Evolutionary conservation across 106 monocot species (phyloP).

Genomic region (Acorus calamus): DNA sequence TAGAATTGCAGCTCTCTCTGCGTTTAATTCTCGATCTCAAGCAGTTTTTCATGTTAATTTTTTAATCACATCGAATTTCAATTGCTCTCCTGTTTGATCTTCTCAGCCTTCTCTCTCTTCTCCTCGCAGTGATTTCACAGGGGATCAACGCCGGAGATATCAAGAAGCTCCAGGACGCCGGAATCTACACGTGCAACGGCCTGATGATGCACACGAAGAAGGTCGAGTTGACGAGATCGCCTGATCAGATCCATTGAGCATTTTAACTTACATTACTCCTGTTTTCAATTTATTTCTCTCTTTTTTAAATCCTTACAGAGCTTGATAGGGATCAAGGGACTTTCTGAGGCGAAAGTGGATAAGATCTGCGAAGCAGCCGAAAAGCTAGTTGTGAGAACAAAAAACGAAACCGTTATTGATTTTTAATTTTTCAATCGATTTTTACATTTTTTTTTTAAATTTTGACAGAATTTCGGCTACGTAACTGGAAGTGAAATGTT

Average conservation of each 20-base stretch:
- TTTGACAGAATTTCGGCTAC: conserved; percentile 65
- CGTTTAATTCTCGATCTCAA: too few species aligned
- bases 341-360: conserved; percentile 95
- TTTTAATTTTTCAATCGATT: background rate
- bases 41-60: background rate
- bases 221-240: conserved; percentile 15
- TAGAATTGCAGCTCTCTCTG: too few species aligned
- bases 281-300: background rate
- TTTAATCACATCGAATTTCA: background rate
- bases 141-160: conserved; percentile 96
- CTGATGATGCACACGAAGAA: conserved; percentile 99
- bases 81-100: background rate
- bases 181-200: conserved; percentile 98
- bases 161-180: conserved; percentile 98
- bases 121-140: conserved; percentile 67
- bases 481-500: conserved; percentile 76
- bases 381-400: conserved; percentile 60
- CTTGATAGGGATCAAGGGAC: conserved; percentile 86
- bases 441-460: too few species aligned
- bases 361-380: conserved; percentile 93
- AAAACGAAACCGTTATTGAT: too few species aligned
- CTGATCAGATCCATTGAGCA: background rate
- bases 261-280: background rate
- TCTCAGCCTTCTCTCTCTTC: background rate
- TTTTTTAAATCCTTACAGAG: conserved; percentile 19